phyloP scores from a whole-genome alignment of 208 protist species.

The Vickermania spadyakhi region DNA sequence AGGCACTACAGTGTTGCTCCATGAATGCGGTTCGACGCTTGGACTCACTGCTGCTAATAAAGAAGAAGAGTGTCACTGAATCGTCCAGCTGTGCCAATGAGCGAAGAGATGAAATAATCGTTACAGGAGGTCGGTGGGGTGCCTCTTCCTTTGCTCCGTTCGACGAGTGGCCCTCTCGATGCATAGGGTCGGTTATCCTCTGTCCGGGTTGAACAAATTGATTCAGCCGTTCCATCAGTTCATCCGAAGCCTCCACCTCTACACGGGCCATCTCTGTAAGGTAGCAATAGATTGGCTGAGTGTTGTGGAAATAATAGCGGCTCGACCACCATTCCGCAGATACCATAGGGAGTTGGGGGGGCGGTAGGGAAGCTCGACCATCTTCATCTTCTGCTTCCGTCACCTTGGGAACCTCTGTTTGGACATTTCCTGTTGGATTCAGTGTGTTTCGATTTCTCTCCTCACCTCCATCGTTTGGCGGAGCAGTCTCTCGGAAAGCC shows the following conservation, averaged over 20 bases:
- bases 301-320: neutral
- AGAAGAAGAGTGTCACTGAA: conserved; percentile 4
- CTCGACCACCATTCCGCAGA: neutral
- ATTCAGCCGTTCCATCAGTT: neutral
- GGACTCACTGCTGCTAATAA: conserved; percentile 3
- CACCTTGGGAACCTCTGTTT: neutral
- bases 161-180: neutral
- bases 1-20: too few species aligned
- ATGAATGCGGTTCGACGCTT: neutral
- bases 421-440: neutral
- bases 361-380: too few species aligned
- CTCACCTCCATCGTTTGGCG: too few species aligned
- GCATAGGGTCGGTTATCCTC: too few species aligned
- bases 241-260: neutral
- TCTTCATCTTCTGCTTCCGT: neutral
- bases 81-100: neutral
- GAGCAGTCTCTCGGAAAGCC: too few species aligned
- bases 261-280: neutral
- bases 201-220: neutral
- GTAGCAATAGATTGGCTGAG: neutral
- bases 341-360: too few species aligned
- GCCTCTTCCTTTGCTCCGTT: too few species aligned
- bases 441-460: neutral
- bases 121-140: neutral
- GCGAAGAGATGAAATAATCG: neutral